These are phyloP conservation scores for Prunus mume DNA, from an alignment of 306 rosid genomes.

Conservation along the genomic window DNA sequence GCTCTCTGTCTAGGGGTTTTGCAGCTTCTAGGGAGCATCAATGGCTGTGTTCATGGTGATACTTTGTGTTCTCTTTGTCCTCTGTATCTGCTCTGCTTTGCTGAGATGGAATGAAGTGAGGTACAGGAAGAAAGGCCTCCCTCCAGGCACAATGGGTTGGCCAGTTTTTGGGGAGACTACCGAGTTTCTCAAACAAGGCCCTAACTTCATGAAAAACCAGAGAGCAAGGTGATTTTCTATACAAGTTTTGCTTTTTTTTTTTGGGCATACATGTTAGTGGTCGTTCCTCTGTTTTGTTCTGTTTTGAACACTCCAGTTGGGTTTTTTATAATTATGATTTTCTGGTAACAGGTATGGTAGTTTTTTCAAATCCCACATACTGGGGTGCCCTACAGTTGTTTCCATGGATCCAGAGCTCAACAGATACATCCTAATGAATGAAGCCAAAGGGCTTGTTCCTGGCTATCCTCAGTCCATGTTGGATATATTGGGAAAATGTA, in stretches of 20 bases:
- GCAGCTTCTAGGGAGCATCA: slow-evolving; percentile 39
- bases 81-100: slow-evolving; percentile 88
- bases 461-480: slow-evolving; percentile 97
- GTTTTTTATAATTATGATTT: background rate
- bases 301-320: background rate
- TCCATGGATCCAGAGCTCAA: slow-evolving; percentile 96
- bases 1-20: slow-evolving; percentile 27
- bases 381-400: slow-evolving; percentile 94
- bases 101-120: slow-evolving; percentile 81
- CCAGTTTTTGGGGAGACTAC: slow-evolving; percentile 94
- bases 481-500: slow-evolving; percentile 81
- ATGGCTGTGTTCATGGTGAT: slow-evolving; percentile 61
- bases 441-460: slow-evolving; percentile 91
- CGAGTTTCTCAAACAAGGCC: slow-evolving; percentile 96
- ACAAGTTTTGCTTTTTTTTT: background rate
- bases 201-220: slow-evolving; percentile 89
- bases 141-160: slow-evolving; percentile 99
- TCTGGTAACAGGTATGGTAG: slow-evolving; percentile 70
- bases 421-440: slow-evolving; percentile 84
- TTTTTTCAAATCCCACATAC: slow-evolving; percentile 92
- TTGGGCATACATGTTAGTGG: background rate
- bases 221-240: slow-evolving; percentile 66
- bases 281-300: slow-evolving; percentile 12
- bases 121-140: slow-evolving; percentile 79
- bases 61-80: slow-evolving; percentile 39